Base-by-base conservation (phyloP, 2,329 filamentous ascomycete species). In the Fusarium sp. region DNA sequence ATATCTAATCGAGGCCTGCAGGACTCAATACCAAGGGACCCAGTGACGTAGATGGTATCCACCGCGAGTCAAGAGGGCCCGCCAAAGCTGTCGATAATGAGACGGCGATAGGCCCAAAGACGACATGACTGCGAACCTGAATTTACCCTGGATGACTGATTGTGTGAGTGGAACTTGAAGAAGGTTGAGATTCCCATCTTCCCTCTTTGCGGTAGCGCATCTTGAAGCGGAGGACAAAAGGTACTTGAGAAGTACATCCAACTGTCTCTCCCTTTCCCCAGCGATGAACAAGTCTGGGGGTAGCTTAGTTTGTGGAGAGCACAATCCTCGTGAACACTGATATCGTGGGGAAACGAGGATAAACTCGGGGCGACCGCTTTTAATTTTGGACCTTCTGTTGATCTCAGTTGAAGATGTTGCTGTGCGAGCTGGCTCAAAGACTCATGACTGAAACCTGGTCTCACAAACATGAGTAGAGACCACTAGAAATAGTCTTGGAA, bases 31-130 rank as follows among this genome's bases (percentile, higher is more conserved):
- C 32, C 24, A 51, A 46, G 55, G 40, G 34, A 47, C 43, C 34
- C 59, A 54, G 58, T 75, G 73, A 75, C 73, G 73, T 75, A 74
- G 47, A 12, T 16, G 25, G 53, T 53, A 43, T 51, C 72, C 72
- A 74, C 72, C 20, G 13, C 46, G 47, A 63, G 48, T 62, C 51
- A 54, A 67, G 30, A 25, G 51, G 65, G 47, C 53, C 72, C 68
- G 57, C 70, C 52, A 62, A 55, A 52, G 48, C 55, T 59, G 56
- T 58, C 44, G 61, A 62, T 62, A 46, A 69, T 45, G 51, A 58
- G 59, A 66, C 56, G 55, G 60, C 66, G 52, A 74, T 74, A 75
- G 72, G 72, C 59, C 30, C 58, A 51, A 62, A 43, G 49, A 46
- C 45, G 58, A 54, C 60, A 57, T 20, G 45, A 58, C 34, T 40